These are phyloP conservation scores for Blastocystis sp. DNA, from an alignment of 352 stramenopile genomes.

Conservation along the genomic window DNA sequence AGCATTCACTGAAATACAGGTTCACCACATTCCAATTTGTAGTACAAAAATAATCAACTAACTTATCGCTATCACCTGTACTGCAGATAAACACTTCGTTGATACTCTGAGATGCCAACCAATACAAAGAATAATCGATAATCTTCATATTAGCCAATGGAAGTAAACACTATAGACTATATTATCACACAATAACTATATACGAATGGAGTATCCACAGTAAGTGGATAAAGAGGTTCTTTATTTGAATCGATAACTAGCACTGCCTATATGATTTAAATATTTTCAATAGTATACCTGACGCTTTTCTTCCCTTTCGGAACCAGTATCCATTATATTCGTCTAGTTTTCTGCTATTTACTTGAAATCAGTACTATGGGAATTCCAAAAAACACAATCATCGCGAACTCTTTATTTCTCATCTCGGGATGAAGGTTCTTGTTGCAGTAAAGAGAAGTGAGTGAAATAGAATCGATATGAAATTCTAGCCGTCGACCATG, in stretches of 20 bases:
- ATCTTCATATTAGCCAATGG: constrained; percentile 28
- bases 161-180: constrained; percentile 26
- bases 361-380: not conserved
- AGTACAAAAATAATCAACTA: not conserved
- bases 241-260: constrained; percentile 17
- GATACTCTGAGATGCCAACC: constrained; percentile 13
- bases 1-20: not conserved
- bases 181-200: not conserved
- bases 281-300: not conserved
- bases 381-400: not conserved
- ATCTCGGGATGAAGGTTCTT: constrained; percentile 76
- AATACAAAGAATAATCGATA: constrained; percentile 51
- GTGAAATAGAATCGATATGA: constrained; percentile 56
- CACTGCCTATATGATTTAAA: not conserved
- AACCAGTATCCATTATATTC: not conserved
- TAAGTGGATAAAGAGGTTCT: not conserved
- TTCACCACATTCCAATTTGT: constrained; percentile 14
- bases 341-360: not conserved
- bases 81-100: constrained; percentile 38
- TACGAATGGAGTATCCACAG: constrained; percentile 8
- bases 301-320: constrained; percentile 22
- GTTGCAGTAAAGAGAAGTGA: constrained; percentile 90
- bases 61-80: not conserved
- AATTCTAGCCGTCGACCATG: constrained; percentile 79
- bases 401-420: not conserved